Conservation (phyloP, 306 rosid genomes). For the Vigna mungo region DNA sequence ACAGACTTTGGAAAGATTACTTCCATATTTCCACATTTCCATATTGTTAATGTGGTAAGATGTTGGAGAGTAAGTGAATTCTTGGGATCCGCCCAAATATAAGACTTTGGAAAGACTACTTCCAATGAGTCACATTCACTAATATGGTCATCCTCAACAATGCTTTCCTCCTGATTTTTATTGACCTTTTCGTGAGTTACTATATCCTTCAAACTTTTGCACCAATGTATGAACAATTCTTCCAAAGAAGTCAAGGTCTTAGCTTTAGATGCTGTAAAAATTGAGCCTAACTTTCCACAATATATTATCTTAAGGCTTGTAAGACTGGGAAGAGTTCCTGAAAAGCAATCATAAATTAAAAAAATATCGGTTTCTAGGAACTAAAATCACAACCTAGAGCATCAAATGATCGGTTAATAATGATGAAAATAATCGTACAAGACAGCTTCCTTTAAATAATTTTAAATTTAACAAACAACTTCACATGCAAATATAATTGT, state of each 20-base stretch:
- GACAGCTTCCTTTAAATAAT: too few species aligned
- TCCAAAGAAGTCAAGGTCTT: not conserved
- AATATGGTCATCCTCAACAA: not conserved
- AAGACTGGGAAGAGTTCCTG: not conserved
- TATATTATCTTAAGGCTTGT: not conserved
- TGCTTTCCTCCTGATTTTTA: too few species aligned
- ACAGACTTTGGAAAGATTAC: conserved; percentile 3
- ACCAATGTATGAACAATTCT: not conserved
- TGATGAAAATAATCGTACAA: too few species aligned
- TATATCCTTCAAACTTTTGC: too few species aligned
- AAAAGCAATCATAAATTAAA: not conserved
- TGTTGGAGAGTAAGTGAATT: not conserved
- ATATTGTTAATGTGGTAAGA: not conserved
- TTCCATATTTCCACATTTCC: not conserved
- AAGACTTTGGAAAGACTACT: too few species aligned
- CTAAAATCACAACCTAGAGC: too few species aligned
- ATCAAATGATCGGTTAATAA: too few species aligned
- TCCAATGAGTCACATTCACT: not conserved
- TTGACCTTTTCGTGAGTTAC: too few species aligned
- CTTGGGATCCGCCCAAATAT: not conserved
- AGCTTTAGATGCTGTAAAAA: not conserved
- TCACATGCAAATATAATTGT: too few species aligned
- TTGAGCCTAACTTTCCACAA: not conserved
- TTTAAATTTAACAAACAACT: too few species aligned
- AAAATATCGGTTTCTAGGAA: too few species aligned